Evolutionary conservation across 768 basidiomycete species (phyloP).

Genomic region (Leccinum variicolor): DNA sequence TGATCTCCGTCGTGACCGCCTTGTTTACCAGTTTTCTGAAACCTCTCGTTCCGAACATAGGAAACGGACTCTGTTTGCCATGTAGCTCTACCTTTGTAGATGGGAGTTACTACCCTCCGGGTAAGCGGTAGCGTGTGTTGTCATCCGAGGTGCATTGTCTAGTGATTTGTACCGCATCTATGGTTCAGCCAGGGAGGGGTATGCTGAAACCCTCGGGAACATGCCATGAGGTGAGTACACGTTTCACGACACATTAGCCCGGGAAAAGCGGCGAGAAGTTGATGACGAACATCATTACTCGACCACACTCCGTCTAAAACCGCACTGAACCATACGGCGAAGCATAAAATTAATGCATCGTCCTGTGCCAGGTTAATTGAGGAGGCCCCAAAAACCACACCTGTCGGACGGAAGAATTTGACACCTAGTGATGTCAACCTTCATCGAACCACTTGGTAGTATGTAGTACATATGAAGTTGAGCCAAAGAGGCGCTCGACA

Average conservation of each 20-base stretch:
- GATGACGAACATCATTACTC: neutral
- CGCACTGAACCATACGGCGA: neutral
- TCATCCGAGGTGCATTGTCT: neutral
- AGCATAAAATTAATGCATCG: neutral
- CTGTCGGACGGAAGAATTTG: neutral
- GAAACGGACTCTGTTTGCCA: neutral
- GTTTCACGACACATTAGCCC: neutral
- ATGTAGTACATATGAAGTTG: too few relatives aligned
- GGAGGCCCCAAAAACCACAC: neutral
- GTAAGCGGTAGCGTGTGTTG: neutral
- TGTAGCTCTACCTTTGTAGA: neutral
- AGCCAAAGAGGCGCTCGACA: too few relatives aligned
- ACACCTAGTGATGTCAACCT: neutral
- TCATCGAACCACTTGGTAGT: neutral
- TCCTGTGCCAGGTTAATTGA: neutral
- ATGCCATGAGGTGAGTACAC: neutral
- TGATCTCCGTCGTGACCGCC: neutral
- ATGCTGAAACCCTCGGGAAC: neutral
- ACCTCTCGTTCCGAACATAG: neutral
- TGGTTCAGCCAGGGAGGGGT: neutral
- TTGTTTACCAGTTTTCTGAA: neutral
- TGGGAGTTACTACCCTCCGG: neutral
- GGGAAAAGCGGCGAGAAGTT: neutral
- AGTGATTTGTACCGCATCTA: conserved; percentile 9
- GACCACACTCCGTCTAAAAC: neutral